Evolutionary conservation across 495 filamentous ascomycete species (phyloP).

Genomic region (Trichoderma orchidacearum): DNA sequence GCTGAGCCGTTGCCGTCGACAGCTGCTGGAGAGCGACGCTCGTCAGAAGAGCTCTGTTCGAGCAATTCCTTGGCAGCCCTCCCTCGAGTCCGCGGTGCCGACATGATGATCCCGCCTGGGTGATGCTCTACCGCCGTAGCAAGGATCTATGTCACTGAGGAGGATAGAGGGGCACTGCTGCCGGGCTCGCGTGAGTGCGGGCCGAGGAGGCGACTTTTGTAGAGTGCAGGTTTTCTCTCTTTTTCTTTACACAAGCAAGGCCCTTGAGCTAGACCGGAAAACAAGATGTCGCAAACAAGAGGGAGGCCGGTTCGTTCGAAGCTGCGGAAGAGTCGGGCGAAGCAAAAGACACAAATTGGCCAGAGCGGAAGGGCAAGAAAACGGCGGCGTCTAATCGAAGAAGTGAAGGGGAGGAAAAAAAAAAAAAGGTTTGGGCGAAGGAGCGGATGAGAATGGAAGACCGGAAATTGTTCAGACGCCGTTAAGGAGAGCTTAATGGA

Average conservation of each 20-base stretch:
- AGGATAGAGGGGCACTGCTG: background rate
- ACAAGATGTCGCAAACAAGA: too few species aligned
- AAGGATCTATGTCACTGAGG: background rate
- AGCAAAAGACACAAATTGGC: too few species aligned
- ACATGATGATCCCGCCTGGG: conserved; percentile 12
- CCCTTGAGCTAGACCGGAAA: too few species aligned
- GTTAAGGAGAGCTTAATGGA: background rate
- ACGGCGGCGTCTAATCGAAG: too few species aligned
- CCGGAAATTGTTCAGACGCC: conserved; percentile 2
- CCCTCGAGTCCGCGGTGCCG: conserved; percentile 17
- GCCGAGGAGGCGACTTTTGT: background rate
- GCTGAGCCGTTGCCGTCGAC: conserved; percentile 17
- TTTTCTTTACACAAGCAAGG: too few species aligned
- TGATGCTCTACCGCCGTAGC: background rate
- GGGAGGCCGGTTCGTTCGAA: too few species aligned
- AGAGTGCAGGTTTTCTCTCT: too few species aligned
- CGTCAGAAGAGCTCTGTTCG: background rate
- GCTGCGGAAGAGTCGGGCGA: too few species aligned
- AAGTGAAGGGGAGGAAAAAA: background rate
- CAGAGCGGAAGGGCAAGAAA: too few species aligned
- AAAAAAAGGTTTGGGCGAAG: background rate
- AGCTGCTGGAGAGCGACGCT: background rate
- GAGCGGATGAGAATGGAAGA: conserved; percentile 7
- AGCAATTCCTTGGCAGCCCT: conserved; percentile 15
- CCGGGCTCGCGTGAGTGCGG: background rate